Conservation (phyloP, 2,329 filamentous ascomycete species). For the Thielaviopsis punctulata region DNA sequence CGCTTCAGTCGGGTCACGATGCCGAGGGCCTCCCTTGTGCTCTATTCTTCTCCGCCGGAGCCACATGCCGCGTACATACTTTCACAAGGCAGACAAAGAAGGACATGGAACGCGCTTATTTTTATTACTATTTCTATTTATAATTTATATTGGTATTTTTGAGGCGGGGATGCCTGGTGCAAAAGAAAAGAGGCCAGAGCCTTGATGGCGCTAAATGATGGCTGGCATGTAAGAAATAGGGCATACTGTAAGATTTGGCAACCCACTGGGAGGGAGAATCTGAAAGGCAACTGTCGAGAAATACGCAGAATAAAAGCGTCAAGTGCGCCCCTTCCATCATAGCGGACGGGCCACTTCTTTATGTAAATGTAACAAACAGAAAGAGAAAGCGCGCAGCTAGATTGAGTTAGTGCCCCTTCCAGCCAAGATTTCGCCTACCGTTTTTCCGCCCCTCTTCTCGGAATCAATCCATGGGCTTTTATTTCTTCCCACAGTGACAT, state of each 20-base stretch:
- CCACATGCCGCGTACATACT: background rate
- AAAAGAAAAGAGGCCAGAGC: too few species aligned
- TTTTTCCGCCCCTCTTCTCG: background rate
- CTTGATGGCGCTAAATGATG: too few species aligned
- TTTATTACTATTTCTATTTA: too few species aligned
- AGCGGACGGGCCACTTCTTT: background rate
- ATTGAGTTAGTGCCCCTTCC: too few species aligned
- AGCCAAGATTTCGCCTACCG: background rate
- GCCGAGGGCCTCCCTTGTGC: background rate
- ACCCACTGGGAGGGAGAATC: too few species aligned
- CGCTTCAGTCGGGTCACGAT: background rate
- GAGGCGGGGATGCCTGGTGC: too few species aligned
- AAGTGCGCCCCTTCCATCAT: background rate
- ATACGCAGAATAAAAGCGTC: background rate
- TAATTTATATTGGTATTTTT: too few species aligned
- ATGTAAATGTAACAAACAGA: background rate
- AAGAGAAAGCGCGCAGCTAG: too few species aligned
- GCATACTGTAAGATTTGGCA: too few species aligned
- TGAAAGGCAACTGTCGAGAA: background rate
- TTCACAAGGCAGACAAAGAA: background rate
- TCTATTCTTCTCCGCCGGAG: background rate
- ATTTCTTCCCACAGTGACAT: background rate
- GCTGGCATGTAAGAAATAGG: too few species aligned
- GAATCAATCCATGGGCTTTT: background rate
- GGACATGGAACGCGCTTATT: background rate